A percentile compares a stretch with the other conserved stretches of the same genome.
phyloP scores from a whole-genome alignment of 257 asterid genomes.

The Marsdenia floribunda region DNA sequence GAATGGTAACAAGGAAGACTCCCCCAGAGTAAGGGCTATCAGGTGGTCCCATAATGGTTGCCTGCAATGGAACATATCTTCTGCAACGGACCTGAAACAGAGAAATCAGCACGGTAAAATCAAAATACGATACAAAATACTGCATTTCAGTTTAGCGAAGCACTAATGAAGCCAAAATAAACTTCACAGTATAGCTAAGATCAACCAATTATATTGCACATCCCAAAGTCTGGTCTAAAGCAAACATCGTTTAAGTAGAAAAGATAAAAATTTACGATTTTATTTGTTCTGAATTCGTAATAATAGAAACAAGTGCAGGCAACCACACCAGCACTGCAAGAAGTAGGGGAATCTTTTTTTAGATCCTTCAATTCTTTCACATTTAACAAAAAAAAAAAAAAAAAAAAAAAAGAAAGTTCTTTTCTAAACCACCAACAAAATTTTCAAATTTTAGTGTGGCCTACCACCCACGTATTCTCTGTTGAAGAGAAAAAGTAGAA shows the following conservation, averaged over 20 bases:
- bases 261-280: background rate
- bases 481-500: too few relatives aligned
- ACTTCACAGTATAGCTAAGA: background rate
- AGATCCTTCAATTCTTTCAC: slow-evolving; percentile 54
- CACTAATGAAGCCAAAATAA: background rate
- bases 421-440: too few relatives aligned
- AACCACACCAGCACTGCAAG: slow-evolving; percentile 46
- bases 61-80: slow-evolving; percentile 57
- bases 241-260: background rate
- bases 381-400: too few relatives aligned
- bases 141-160: background rate
- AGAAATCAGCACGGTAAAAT: background rate
- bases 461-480: too few relatives aligned
- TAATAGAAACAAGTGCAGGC: background rate
- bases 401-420: too few relatives aligned
- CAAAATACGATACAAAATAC: background rate
- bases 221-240: background rate
- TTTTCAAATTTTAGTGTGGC: too few relatives aligned
- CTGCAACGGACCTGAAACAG: slow-evolving; percentile 42
- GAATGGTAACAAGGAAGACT: slow-evolving; percentile 46
- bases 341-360: slow-evolving; percentile 54
- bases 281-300: background rate
- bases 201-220: background rate
- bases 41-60: slow-evolving; percentile 51
- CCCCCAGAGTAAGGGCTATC: slow-evolving; percentile 54